Percentiles rank a stretch among this genome's conserved stretches.
Evolutionary conservation across 495 filamentous ascomycete species (phyloP).

Genomic region (Arthonia radiata): DNA sequence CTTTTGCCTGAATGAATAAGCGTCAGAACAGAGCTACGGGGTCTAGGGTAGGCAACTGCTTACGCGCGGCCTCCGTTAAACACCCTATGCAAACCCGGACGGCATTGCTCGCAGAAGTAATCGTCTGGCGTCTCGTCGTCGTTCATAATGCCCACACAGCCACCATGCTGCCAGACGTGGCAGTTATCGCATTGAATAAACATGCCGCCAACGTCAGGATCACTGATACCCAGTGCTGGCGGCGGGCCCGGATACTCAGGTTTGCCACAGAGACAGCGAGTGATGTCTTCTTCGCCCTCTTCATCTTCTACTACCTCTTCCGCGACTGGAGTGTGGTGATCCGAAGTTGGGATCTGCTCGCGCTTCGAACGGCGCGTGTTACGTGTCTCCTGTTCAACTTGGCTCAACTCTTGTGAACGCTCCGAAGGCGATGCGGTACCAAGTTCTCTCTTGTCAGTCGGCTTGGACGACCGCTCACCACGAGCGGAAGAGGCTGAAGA

Average conservation of each 20-base stretch:
- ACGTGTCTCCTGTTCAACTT: slow-evolving; percentile 39
- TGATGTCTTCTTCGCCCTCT: slow-evolving; percentile 72
- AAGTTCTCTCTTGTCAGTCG: slow-evolving; percentile 34
- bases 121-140: slow-evolving; percentile 78
- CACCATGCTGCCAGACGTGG: slow-evolving; percentile 97
- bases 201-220: slow-evolving; percentile 53
- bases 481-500: slow-evolving; percentile 49
- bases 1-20: slow-evolving; percentile 22
- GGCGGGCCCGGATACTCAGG: slow-evolving; percentile 89
- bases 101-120: slow-evolving; percentile 93
- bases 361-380: slow-evolving; percentile 52
- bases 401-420: slow-evolving; percentile 45
- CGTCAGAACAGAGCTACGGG: slow-evolving; percentile 2
- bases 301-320: slow-evolving; percentile 31
- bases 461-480: slow-evolving; percentile 42
- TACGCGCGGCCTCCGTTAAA: slow-evolving; percentile 65
- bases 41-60: slow-evolving; percentile 14
- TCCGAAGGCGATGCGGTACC: slow-evolving; percentile 32
- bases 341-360: slow-evolving; percentile 33
- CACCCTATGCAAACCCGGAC: slow-evolving; percentile 71
- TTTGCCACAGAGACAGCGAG: slow-evolving; percentile 80
- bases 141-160: slow-evolving; percentile 91
- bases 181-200: slow-evolving; percentile 97
- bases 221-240: slow-evolving; percentile 16
- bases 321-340: slow-evolving; percentile 25